Base-by-base conservation (phyloP, 1,284 basidiomycete genomes). In the Wallemia hederae region DNA sequence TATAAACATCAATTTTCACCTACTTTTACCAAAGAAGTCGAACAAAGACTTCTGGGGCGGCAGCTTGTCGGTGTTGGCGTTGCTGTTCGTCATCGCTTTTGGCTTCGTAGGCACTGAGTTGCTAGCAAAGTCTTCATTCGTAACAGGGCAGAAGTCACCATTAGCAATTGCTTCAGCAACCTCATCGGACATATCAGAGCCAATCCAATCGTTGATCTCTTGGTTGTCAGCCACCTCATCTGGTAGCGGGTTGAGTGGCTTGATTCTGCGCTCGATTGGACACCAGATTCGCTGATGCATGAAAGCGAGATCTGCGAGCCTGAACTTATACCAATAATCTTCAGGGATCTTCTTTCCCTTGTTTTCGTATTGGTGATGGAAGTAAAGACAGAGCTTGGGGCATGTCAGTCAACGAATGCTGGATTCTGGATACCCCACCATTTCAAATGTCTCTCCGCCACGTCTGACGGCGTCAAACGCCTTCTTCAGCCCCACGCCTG, bases 281-380 rank as follows among this genome's bases (percentile, higher is more conserved):
- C 27, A 27, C 27, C 59, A 98, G 55, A 98, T 90, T 59, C 90
- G 77, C 69, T 98, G 94, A 70, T 97, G 82, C 58, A 89, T 73
- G 70, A 98, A 99, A 27, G 90, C 92, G 63, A 83, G 82, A 70
- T 98, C 91, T 7, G 94, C 91, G 59, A 82, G 72, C 2, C 69
- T 66, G 63, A 78, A 78, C n/a, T 79, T 76, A 60, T 79, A 74
- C 31, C 82, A 72, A 70, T 96, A 97, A 55, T 76, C 77, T 27
- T 72, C 71, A 0, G 92, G 91, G 1, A 98, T 80, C 2, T 74
- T 69, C 70, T 87, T 81, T 71, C 86, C 80, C 3, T 74, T 69
- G 70, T 87, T 81, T 71, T 86, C 84, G 22, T 91, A 91, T 66
- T 96, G 90, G 55, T 91, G 72, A 59, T 78, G 77, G 58, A 97